These are phyloP conservation scores for Saururus chinensis DNA, from an alignment of 164 flowering plant genomes.

Conservation along the genomic window DNA sequence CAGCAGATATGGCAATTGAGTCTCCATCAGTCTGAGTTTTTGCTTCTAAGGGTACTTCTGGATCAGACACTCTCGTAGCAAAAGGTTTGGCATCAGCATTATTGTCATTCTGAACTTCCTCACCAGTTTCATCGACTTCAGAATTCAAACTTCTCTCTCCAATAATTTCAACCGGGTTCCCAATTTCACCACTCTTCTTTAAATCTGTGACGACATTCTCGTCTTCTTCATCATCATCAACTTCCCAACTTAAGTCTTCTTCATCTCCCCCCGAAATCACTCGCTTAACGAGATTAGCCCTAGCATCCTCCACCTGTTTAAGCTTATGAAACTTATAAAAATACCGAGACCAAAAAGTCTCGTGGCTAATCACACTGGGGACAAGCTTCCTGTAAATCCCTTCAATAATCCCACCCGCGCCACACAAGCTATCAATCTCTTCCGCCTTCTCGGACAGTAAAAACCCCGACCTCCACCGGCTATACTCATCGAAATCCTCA, in stretches of 20 bases:
- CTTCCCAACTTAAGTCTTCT: slow-evolving; percentile 85
- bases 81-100: no score
- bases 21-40: slow-evolving; percentile 8
- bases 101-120: neutral
- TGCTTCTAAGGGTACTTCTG: slow-evolving; percentile 2
- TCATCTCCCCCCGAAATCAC: slow-evolving; percentile 62
- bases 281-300: slow-evolving; percentile 61
- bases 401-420: slow-evolving; percentile 32
- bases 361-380: slow-evolving; percentile 34
- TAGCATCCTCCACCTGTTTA: slow-evolving; percentile 57
- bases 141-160: neutral
- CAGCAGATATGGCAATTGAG: slow-evolving; percentile 13
- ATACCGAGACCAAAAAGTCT: slow-evolving; percentile 66
- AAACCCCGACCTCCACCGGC: slow-evolving; percentile 65
- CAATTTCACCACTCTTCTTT: neutral
- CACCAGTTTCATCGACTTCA: slow-evolving; percentile 6
- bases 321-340: slow-evolving; percentile 56
- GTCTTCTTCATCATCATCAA: slow-evolving; percentile 47
- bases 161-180: slow-evolving; percentile 5
- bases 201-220: neutral
- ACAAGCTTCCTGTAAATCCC: slow-evolving; percentile 48
- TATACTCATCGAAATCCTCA: slow-evolving; percentile 50
- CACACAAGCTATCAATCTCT: slow-evolving; percentile 44
- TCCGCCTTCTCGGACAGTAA: slow-evolving; percentile 33
- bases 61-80: no score